A percentile compares a stretch with the other conserved stretches of the same genome.
Conservation (phyloP, 129 eudicot species). For the Flaveria brownii region DNA sequence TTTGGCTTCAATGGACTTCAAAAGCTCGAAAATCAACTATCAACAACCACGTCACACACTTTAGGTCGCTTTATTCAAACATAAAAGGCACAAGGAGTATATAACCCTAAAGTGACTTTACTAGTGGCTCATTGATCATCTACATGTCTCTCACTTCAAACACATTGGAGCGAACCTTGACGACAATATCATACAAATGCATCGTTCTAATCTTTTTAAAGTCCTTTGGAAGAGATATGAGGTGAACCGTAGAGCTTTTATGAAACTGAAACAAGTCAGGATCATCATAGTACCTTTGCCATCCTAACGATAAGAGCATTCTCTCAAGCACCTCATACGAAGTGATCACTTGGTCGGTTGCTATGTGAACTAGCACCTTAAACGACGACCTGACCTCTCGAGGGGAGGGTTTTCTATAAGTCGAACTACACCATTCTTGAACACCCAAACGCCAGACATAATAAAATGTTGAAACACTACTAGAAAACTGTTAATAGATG, state of each 20-base stretch:
- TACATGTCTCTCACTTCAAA: slow-evolving; percentile 71
- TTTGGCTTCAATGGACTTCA: neutral
- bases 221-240: slow-evolving; percentile 83
- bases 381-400: slow-evolving; percentile 40
- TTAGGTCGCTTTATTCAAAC: neutral
- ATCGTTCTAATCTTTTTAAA: slow-evolving; percentile 74
- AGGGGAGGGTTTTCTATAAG: slow-evolving; percentile 66
- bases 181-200: slow-evolving; percentile 92
- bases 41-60: neutral
- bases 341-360: slow-evolving; percentile 62
- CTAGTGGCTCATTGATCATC: neutral
- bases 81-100: neutral
- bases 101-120: neutral
- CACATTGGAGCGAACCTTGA: slow-evolving; percentile 72
- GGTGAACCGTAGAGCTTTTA: slow-evolving; percentile 73
- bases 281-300: slow-evolving; percentile 90
- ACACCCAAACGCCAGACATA: slow-evolving; percentile 98
- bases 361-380: slow-evolving; percentile 61
- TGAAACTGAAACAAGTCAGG: slow-evolving; percentile 86
- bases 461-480: neutral
- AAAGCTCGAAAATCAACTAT: neutral
- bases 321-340: slow-evolving; percentile 61
- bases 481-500: too few relatives aligned
- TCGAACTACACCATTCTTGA: slow-evolving; percentile 83
- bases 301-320: slow-evolving; percentile 55